Percentiles rank a stretch among this genome's conserved stretches.
phyloP scores from a whole-genome alignment of 75 land plant species.

The Sequoia sempervirens region DNA sequence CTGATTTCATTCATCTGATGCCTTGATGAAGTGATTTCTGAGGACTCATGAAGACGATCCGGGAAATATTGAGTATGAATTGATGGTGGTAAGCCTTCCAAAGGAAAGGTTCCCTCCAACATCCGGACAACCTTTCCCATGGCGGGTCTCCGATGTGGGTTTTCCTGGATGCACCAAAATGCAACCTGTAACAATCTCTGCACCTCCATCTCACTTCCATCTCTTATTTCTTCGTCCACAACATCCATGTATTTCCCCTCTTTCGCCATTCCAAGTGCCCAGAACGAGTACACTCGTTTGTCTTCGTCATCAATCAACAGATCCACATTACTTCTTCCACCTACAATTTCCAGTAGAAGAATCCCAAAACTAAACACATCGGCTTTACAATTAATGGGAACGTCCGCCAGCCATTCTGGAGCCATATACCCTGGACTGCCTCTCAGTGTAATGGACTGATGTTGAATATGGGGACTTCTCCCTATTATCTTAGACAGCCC shows the following conservation, averaged over 20 bases:
- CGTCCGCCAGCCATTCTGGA: conserved; percentile 29
- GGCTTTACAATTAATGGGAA: conserved; percentile 15
- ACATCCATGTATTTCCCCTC: conserved; percentile 4
- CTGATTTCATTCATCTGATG: neutral
- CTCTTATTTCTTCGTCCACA: conserved; percentile 15
- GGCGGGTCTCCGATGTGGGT: conserved; percentile 43
- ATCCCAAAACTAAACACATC: conserved; percentile 63
- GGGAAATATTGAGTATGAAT: neutral
- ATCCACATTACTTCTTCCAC: conserved; percentile 29
- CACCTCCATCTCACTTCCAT: conserved; percentile 30
- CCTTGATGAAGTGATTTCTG: neutral
- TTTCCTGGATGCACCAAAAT: conserved; percentile 61
- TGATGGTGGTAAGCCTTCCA: conserved; percentile 20
- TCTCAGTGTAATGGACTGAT: conserved; percentile 18
- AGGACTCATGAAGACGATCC: neutral
- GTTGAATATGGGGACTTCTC: conserved; percentile 3
- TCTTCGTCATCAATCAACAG: neutral
- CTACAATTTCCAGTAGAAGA: conserved; percentile 43
- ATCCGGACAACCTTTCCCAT: conserved; percentile 57
- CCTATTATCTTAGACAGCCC: conserved; percentile 39
- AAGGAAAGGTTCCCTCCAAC: conserved; percentile 51
- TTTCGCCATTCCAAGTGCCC: conserved; percentile 31
- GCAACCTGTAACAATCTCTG: conserved; percentile 32
- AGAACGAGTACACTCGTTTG: conserved; percentile 10
- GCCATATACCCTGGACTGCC: conserved; percentile 49